Conservation (phyloP, 192 early-diverging fungal species). For the Thamnidium elegans region DNA sequence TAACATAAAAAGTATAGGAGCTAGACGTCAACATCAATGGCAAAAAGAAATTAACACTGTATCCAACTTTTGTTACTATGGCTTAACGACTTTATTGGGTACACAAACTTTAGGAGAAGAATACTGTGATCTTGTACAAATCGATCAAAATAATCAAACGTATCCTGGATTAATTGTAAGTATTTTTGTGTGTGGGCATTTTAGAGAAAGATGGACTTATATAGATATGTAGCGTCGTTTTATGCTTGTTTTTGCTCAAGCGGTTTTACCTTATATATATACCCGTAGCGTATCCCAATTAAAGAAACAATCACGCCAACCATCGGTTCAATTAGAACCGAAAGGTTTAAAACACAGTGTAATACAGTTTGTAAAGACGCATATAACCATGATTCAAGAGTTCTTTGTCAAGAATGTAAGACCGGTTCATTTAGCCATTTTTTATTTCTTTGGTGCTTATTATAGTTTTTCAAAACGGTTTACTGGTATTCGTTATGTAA, state of each 20-base stretch:
- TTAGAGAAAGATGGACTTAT: too few species aligned
- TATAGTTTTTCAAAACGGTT: conserved; percentile 81
- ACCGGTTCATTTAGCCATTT: conserved; percentile 77
- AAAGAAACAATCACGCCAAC: conserved; percentile 22
- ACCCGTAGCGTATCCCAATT: conserved; percentile 17
- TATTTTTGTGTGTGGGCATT: neutral
- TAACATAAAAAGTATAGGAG: conserved; percentile 37
- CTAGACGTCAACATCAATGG: conserved; percentile 57
- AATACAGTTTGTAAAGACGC: conserved; percentile 1
- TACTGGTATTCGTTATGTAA: conserved; percentile 76
- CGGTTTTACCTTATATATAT: conserved; percentile 34
- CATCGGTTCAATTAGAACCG: neutral
- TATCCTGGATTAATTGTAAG: conserved; percentile 52
- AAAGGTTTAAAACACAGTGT: neutral
- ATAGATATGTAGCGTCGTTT: conserved; percentile 5
- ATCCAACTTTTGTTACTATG: conserved; percentile 70
- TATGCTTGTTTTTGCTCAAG: conserved; percentile 16
- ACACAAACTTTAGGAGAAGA: conserved; percentile 93
- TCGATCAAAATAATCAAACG: conserved; percentile 42
- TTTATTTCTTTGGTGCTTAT: conserved; percentile 85
- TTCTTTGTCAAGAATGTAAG: conserved; percentile 48
- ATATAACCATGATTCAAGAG: conserved; percentile 31
- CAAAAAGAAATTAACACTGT: conserved; percentile 60
- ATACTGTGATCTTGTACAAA: conserved; percentile 87
- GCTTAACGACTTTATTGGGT: conserved; percentile 69